Evolutionary conservation across 2,329 filamentous ascomycete species (phyloP), one percentile per base, ranked within the genome.

Genomic region (Raffaelea albimanens): DNA sequence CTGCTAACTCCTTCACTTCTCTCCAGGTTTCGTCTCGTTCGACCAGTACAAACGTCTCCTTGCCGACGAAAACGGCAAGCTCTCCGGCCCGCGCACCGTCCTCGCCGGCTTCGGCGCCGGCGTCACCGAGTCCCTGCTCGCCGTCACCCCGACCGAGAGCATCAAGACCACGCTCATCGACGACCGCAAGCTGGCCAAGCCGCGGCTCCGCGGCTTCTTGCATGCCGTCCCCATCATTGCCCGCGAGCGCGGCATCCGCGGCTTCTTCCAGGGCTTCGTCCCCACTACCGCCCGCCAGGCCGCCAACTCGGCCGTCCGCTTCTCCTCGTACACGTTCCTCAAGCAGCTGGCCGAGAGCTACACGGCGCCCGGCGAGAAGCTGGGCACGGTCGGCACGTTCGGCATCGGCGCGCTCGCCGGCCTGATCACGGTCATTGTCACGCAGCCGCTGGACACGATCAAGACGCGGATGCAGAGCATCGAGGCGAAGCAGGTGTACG

Each of bases 121-220:
- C 48, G 86, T 95, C 45, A 97, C 91, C 3, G 93, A 98, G 70
- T 94, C 87, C 3, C 69, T 96, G 45, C 70, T 98, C 3, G 93
- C 93, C 11, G 93, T 98, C 31, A 98, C 93, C 31, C 93, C 93
- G 0, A 96, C 94, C 50, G 93, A 98, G 69, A 94, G 87, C 59
- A 96, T 98, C 68, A 98, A 98, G 74, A 98, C 93, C 44, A 94
- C 94, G 57, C 71, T 98, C 77, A 97, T 98, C 61, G 93, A 98
- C 62, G 93, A 98, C 67, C 85, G 87, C 58, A 98, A 98, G 71
- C 76, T 78, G 4, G 73, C 80, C 23, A 87, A 87, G 34, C 93
- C 93, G 31, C 82, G 91, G 16, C 83, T 98, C 80, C 80, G 82
- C 52, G 93, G 93, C 22, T 96, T 98, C 68, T 71, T 97, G 18